Evolutionary conservation across 1,139 yeast species (phyloP).

Genomic region (Protomyces lactucae-debilis): DNA sequence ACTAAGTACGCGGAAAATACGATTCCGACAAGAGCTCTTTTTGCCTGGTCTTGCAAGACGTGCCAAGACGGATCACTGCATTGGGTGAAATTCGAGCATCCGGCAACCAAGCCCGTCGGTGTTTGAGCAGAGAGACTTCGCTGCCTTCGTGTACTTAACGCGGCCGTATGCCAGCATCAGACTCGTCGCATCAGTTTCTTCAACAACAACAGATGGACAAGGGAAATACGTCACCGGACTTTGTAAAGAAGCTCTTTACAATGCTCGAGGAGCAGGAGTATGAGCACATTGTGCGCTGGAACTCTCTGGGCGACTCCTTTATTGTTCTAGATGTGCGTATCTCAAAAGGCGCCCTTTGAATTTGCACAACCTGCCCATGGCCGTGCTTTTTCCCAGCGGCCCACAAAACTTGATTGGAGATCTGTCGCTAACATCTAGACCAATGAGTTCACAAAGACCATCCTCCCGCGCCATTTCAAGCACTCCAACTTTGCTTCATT

Average conservation of each 20-base stretch:
- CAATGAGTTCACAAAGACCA: constrained; percentile 81
- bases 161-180: not conserved
- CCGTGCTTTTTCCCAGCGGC: too few relatives aligned
- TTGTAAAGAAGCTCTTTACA: constrained; percentile 39
- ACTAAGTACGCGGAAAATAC: too few relatives aligned
- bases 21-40: too few relatives aligned
- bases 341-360: not conserved
- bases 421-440: constrained; percentile 53
- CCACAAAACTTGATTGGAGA: not conserved
- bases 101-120: too few relatives aligned
- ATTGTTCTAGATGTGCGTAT: constrained; percentile 61
- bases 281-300: constrained; percentile 75
- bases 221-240: not conserved
- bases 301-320: constrained; percentile 73
- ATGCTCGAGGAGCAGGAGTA: constrained; percentile 81
- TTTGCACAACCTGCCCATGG: too few relatives aligned
- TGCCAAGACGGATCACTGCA: too few relatives aligned
- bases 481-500: constrained; percentile 92
- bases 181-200: not conserved
- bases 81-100: too few relatives aligned
- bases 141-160: too few relatives aligned
- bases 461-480: constrained; percentile 86
- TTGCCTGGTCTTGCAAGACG: too few relatives aligned
- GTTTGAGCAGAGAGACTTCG: too few relatives aligned
- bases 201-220: not conserved